phyloP scores from a whole-genome alignment of 805 yeast species.

The Vanderwaltozyma polyspora region DNA sequence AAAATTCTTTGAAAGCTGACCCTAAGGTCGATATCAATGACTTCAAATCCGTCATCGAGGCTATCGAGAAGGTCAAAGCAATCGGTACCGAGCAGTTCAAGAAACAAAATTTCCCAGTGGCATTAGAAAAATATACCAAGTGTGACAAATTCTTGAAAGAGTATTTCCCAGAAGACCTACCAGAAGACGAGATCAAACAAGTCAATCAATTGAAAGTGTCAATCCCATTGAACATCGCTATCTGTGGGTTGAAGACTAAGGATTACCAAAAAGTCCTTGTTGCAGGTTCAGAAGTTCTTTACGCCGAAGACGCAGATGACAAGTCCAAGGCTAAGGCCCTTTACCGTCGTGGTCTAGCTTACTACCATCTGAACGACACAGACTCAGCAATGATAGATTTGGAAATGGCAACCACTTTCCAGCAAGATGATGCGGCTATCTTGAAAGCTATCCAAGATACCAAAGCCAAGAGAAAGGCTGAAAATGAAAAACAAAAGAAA shows the following conservation, averaged over 20 bases:
- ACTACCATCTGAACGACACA: slow-evolving; percentile 49
- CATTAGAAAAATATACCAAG: slow-evolving; percentile 62
- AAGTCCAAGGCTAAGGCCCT: slow-evolving; percentile 73
- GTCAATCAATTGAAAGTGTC: slow-evolving; percentile 50
- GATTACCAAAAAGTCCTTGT: slow-evolving; percentile 43
- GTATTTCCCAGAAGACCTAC: slow-evolving; percentile 48
- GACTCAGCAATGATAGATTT: slow-evolving; percentile 60
- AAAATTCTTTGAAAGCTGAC: slow-evolving; percentile 66
- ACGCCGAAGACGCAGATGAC: slow-evolving; percentile 45
- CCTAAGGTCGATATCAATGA: slow-evolving; percentile 45
- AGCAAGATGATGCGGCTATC: slow-evolving; percentile 68
- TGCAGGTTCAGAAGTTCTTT: slow-evolving; percentile 58
- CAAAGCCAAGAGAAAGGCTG: slow-evolving; percentile 37
- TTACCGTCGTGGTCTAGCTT: slow-evolving; percentile 77
- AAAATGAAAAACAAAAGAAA: slow-evolving; percentile 58
- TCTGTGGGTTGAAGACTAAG: slow-evolving; percentile 56
- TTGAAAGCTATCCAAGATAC: slow-evolving; percentile 52
- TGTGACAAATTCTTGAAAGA: slow-evolving; percentile 59
- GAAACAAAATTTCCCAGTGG: slow-evolving; percentile 42
- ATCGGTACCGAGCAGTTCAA: slow-evolving; percentile 73
- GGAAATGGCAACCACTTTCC: slow-evolving; percentile 48
- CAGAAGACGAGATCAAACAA: slow-evolving; percentile 40
- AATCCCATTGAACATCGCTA: slow-evolving; percentile 58
- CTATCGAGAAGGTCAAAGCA: slow-evolving; percentile 54
- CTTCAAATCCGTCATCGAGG: slow-evolving; percentile 57